Conservation (phyloP, 2,329 filamentous ascomycete species). For the Pseudogymnoascus sp. region DNA sequence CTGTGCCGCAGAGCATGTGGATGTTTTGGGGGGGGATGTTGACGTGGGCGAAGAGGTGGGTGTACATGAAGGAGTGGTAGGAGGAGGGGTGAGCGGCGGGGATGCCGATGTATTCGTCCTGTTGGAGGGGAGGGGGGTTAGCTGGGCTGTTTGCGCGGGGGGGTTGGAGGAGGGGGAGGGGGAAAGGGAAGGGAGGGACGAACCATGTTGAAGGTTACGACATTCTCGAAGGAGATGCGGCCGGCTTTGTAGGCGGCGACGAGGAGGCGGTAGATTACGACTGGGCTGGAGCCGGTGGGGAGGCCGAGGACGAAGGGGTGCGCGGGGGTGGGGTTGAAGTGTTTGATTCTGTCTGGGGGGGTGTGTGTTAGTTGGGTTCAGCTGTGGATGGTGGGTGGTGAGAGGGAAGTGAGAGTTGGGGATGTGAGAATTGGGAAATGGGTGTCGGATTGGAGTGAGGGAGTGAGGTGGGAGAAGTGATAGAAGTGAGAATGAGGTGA, state of each 20-base stretch:
- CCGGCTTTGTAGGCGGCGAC: slow-evolving; percentile 63
- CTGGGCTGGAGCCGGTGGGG: slow-evolving; percentile 73
- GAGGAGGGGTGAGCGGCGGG: slow-evolving; percentile 75
- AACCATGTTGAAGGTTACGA: slow-evolving; percentile 79
- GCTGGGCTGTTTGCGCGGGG: too few relatives aligned
- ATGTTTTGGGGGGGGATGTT: slow-evolving; percentile 76
- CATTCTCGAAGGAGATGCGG: slow-evolving; percentile 73
- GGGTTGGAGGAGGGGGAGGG: too few relatives aligned
- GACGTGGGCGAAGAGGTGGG: slow-evolving; percentile 78
- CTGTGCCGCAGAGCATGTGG: slow-evolving; percentile 77
- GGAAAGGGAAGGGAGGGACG: too few relatives aligned
- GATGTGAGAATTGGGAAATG: background rate
- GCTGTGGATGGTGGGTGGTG: background rate
- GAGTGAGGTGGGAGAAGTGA: background rate
- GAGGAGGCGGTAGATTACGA: slow-evolving; percentile 67
- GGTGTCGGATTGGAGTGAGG: background rate
- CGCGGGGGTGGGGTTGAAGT: slow-evolving; percentile 61
- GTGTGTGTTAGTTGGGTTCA: background rate
- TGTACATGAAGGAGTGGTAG: slow-evolving; percentile 92
- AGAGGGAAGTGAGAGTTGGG: background rate
- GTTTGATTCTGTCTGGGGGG: slow-evolving; percentile 63
- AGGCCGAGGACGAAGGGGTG: slow-evolving; percentile 76
- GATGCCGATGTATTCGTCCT: slow-evolving; percentile 82
- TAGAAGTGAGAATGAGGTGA: background rate
- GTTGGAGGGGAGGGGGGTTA: too few relatives aligned